phyloP scores from a whole-genome alignment of 495 filamentous ascomycete species.

The Lepidopterella palustris region DNA sequence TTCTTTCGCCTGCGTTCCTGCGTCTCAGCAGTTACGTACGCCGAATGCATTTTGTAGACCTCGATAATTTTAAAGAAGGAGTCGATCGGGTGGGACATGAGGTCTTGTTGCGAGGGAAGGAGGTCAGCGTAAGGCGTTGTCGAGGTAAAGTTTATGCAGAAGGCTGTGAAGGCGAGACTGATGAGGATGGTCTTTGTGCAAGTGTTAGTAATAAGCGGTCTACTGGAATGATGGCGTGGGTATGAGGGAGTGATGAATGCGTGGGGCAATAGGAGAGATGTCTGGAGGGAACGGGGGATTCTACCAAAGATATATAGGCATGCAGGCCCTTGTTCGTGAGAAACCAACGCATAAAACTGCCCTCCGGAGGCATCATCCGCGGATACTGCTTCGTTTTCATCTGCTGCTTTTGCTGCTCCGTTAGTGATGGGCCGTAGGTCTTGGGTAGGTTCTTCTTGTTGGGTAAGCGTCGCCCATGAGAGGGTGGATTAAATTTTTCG shows the following conservation, averaged over 20 bases:
- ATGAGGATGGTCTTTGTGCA: slow-evolving; percentile 57
- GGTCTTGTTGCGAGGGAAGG: slow-evolving; percentile 55
- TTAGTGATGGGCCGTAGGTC: slow-evolving; percentile 53
- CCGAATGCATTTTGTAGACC: slow-evolving; percentile 64
- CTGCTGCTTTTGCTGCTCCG: slow-evolving; percentile 50
- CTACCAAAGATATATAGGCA: slow-evolving; percentile 69
- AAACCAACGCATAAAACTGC: slow-evolving; percentile 70
- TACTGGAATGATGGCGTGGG: background rate
- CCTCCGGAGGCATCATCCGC: slow-evolving; percentile 69
- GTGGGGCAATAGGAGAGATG: too few relatives aligned
- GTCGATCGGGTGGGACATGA: slow-evolving; percentile 56
- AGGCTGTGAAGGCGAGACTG: slow-evolving; percentile 59
- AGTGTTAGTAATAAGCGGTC: background rate
- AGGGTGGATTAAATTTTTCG: slow-evolving; percentile 76
- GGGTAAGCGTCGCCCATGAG: slow-evolving; percentile 59
- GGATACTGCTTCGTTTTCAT: slow-evolving; percentile 67
- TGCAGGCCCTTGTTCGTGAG: slow-evolving; percentile 67
- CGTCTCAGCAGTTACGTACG: slow-evolving; percentile 54
- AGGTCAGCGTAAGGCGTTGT: slow-evolving; percentile 67
- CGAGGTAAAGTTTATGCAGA: slow-evolving; percentile 60
- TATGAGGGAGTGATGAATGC: background rate
- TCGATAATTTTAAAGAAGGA: slow-evolving; percentile 52
- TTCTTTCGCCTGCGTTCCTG: slow-evolving; percentile 58
- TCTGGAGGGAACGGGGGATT: too few relatives aligned
- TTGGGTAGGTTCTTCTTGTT: slow-evolving; percentile 43